phyloP scores from a whole-genome alignment of 106 monocot genomes.

The Dendrobium chrysotoxum region DNA sequence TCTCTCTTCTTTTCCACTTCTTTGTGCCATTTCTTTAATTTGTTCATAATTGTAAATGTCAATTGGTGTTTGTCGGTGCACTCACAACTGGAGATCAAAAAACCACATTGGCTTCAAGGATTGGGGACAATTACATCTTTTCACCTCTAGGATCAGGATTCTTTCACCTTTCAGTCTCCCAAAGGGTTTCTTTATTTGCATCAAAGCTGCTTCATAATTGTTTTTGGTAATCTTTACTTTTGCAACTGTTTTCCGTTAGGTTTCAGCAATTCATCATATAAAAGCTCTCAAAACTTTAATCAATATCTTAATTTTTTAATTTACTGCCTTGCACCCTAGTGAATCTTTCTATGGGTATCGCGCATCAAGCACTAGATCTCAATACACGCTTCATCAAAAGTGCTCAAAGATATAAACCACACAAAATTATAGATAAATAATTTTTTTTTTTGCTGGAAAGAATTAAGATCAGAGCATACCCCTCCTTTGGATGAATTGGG shows the following conservation, averaged over 20 bases:
- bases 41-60: no score
- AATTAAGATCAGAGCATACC: slow-evolving; percentile 42
- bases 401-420: not conserved
- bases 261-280: no score
- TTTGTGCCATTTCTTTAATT: no score
- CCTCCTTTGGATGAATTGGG: slow-evolving; percentile 99
- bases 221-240: no score
- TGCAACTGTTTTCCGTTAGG: no score
- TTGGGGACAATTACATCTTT: no score
- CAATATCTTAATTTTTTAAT: not conserved
- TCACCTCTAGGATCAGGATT: no score
- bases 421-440: not conserved
- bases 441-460: not conserved
- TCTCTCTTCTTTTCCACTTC: no score
- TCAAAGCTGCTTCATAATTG: no score
- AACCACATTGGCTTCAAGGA: no score
- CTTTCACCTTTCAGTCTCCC: slow-evolving; percentile 1
- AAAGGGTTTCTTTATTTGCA: not conserved
- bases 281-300: not conserved
- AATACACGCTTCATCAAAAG: not conserved
- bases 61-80: no score
- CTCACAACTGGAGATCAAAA: no score
- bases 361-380: not conserved
- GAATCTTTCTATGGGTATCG: not conserved
- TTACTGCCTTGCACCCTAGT: not conserved